These are phyloP conservation scores for Colletotrichum lentis DNA, from an alignment of 2,329 filamentous ascomycete species.

Conservation along the genomic window DNA sequence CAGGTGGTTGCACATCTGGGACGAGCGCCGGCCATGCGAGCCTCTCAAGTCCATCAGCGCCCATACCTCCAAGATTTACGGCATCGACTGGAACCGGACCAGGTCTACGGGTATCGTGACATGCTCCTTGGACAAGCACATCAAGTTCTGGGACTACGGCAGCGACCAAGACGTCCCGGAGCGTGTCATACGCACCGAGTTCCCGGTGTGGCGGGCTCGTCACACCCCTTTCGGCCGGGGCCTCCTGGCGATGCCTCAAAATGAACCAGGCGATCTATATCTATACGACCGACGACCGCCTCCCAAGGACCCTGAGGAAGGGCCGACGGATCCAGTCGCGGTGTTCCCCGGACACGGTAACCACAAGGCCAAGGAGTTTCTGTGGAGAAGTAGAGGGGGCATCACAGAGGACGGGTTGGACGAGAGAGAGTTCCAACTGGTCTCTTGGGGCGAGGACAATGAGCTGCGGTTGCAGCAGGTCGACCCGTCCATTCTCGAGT, in stretches of 20 bases:
- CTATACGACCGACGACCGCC: constrained; percentile 75
- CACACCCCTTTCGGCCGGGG: constrained; percentile 91
- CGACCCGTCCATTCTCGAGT: constrained; percentile 68
- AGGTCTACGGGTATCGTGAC: constrained; percentile 77
- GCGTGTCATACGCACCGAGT: constrained; percentile 80
- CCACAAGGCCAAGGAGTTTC: constrained; percentile 85
- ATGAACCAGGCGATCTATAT: constrained; percentile 83
- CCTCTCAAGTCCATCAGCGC: constrained; percentile 86
- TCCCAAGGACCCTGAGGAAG: constrained; percentile 55
- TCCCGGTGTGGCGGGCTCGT: constrained; percentile 89
- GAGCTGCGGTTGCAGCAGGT: constrained; percentile 81
- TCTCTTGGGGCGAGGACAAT: constrained; percentile 91
- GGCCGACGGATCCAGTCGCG: constrained; percentile 58
- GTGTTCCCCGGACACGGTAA: constrained; percentile 69
- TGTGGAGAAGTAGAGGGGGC: constrained; percentile 82
- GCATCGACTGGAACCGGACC: constrained; percentile 91
- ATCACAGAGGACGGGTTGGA: constrained; percentile 75
- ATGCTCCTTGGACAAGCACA: constrained; percentile 89
- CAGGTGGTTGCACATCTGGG: constrained; percentile 87
- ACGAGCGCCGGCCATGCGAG: constrained; percentile 78
- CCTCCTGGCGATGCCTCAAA: constrained; percentile 89
- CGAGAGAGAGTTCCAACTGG: constrained; percentile 87
- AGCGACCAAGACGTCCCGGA: constrained; percentile 71
- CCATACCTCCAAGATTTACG: constrained; percentile 93
- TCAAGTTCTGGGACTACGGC: constrained; percentile 89